Conservation (phyloP, 192 early-diverging fungal species). For the Chytriomyces confervae region DNA sequence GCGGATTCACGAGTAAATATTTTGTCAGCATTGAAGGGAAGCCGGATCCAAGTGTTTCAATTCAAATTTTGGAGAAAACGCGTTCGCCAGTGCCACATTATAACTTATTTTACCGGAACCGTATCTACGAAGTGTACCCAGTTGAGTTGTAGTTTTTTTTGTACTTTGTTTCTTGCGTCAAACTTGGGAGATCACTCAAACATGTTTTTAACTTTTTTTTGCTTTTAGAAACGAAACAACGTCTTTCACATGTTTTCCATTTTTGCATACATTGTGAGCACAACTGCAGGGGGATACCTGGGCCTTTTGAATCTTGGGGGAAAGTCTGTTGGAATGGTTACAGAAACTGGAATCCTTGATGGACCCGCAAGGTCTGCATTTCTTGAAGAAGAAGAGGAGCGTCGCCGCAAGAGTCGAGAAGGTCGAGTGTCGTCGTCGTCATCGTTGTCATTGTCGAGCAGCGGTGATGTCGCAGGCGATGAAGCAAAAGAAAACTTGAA, state of each 20-base stretch:
- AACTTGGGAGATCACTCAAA: not conserved
- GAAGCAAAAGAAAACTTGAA: too few species aligned
- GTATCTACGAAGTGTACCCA: conserved; percentile 45
- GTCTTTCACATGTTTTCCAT: conserved; percentile 47
- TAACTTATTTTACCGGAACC: conserved; percentile 35
- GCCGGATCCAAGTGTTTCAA: conserved; percentile 31
- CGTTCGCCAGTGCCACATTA: conserved; percentile 46
- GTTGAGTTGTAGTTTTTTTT: conserved; percentile 38
- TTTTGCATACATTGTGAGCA: conserved; percentile 48
- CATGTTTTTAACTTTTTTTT: too few species aligned
- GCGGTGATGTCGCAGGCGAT: too few species aligned
- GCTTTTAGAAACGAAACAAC: conserved; percentile 57
- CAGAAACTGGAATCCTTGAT: conserved; percentile 2
- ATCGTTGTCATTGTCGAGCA: too few species aligned
- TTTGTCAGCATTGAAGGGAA: conserved; percentile 38
- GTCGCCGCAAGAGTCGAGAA: not conserved
- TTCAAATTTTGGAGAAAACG: conserved; percentile 46
- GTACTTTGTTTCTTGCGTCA: not conserved
- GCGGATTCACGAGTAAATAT: conserved; percentile 46
- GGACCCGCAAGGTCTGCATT: conserved; percentile 18
- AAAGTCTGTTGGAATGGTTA: conserved; percentile 24
- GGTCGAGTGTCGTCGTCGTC: too few species aligned
- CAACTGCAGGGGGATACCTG: conserved; percentile 46
- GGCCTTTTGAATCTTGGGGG: conserved; percentile 42
- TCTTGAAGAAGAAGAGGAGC: conserved; percentile 24